Base-by-base conservation (phyloP, 1,139 yeast genomes). In the Suhomyces chickasaworum region DNA sequence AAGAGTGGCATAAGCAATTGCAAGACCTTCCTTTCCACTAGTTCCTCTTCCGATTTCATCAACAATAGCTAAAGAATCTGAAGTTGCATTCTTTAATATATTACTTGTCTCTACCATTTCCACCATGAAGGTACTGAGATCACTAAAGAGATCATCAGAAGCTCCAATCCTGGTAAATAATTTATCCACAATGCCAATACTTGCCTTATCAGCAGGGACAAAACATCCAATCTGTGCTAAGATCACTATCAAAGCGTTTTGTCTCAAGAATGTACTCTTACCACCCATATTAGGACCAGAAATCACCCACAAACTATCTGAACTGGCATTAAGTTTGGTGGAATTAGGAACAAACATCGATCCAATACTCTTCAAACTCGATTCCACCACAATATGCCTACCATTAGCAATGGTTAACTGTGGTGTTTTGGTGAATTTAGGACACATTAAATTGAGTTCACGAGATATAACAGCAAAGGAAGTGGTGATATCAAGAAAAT, bases 211-310 rank as follows among this genome's bases (percentile, higher is more conserved):
- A 1, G 97, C 96, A 0, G 99, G 98, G 0, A 91, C 95, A 65
- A 76, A 91, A 33, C 86, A 81, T 0, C 99, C 99, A 22, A 89
- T 85, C 58, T 93, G 99, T 0, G 97, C 96, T 55, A 93, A 60
- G 38, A 93, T 84, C 0, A 84, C 84, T 40, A 89, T 87, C 13
- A 90, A 66, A 0, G 97, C 98, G 59, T 86, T 87, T 55, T 91
- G 98, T 40, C 98, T 77, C 42, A 93, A 68, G 58, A 81, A 93
- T 0, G 98, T 91, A 37, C 96, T 87, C 59, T 93, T 93, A 0
- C 99, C 99, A 3, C 98, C 98, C 98, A 93, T 93, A 60, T 93
- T 93, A 1, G 98, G 98, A 0, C 99, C 99, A 0, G 97, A 84
- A 4, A 93, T 83, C 7, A 93, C 75, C 91, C 96, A 88, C 17